phyloP scores from a whole-genome alignment of 2,329 filamentous ascomycete species.

The Bipolaris bicolor region DNA sequence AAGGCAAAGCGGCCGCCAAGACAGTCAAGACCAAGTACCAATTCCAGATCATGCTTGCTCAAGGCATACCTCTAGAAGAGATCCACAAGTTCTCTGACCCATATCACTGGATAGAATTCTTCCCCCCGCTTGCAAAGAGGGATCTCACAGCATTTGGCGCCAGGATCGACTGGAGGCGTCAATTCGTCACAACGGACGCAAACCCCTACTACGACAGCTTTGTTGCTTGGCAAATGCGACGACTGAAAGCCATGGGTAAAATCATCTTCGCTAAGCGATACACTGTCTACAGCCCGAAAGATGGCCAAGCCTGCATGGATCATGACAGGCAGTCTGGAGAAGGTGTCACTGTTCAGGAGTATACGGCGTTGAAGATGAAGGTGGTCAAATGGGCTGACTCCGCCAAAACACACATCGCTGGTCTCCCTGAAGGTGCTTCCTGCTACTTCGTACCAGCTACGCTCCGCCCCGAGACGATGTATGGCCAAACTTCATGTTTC shows the following conservation, averaged over 20 bases:
- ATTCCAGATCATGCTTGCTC: slow-evolving; percentile 90
- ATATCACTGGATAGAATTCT: slow-evolving; percentile 89
- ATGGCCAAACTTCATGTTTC: slow-evolving; percentile 95
- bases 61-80: slow-evolving; percentile 85
- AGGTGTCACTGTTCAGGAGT: slow-evolving; percentile 85
- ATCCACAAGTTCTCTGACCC: slow-evolving; percentile 93
- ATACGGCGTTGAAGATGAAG: slow-evolving; percentile 89
- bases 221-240: slow-evolving; percentile 96
- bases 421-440: slow-evolving; percentile 77
- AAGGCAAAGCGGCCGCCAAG: slow-evolving; percentile 84
- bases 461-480: slow-evolving; percentile 96
- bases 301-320: slow-evolving; percentile 86
- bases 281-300: slow-evolving; percentile 87
- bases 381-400: slow-evolving; percentile 86
- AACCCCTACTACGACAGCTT: slow-evolving; percentile 98
- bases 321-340: slow-evolving; percentile 83
- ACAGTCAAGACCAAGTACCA: slow-evolving; percentile 94
- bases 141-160: slow-evolving; percentile 85
- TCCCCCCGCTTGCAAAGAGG: slow-evolving; percentile 78
- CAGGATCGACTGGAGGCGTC: slow-evolving; percentile 89
- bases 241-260: slow-evolving; percentile 85
- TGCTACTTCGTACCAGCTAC: slow-evolving; percentile 93
- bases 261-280: slow-evolving; percentile 93
- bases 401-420: slow-evolving; percentile 72
- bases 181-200: slow-evolving; percentile 92